Evolutionary conservation across 225 moss, liverwort and hornwort genomes (phyloP).

Genomic region (Climacium dendroides): DNA sequence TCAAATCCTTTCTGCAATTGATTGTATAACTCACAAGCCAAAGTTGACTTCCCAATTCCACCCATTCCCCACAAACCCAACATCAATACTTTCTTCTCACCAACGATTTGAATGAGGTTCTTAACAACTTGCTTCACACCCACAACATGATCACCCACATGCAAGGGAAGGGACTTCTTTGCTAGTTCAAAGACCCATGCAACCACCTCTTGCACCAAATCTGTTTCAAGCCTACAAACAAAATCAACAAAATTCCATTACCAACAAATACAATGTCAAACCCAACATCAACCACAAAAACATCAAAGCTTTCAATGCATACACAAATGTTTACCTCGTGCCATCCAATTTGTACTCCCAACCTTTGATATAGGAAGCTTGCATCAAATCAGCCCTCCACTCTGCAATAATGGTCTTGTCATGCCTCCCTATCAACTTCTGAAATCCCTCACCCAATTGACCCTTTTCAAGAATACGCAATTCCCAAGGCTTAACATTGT

Average conservation of each 20-base stretch:
- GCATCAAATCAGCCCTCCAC: background rate
- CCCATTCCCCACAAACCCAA: background rate
- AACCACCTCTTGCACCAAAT: background rate
- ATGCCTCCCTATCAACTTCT: background rate
- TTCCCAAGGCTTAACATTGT: background rate
- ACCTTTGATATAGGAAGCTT: rapidly evolving
- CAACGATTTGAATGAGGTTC: rapidly evolving
- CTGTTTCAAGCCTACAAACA: background rate
- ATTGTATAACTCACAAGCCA: background rate
- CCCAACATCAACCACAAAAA: rapidly evolving
- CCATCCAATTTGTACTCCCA: background rate
- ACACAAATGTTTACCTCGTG: rapidly evolving
- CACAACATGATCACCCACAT: background rate
- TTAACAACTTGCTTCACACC: background rate
- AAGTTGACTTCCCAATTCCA: background rate
- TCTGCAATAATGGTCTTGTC: rapidly evolving
- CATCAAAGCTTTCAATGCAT: rapidly evolving
- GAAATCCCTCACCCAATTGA: rapidly evolving
- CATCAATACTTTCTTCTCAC: background rate
- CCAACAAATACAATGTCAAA: too few species aligned
- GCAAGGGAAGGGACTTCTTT: background rate
- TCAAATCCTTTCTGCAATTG: background rate
- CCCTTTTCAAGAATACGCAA: background rate
- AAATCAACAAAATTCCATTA: background rate
- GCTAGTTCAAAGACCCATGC: background rate